These are phyloP conservation scores for Lobosporangium transversale DNA, from an alignment of 192 early-diverging fungal species.

Conservation along the genomic window DNA sequence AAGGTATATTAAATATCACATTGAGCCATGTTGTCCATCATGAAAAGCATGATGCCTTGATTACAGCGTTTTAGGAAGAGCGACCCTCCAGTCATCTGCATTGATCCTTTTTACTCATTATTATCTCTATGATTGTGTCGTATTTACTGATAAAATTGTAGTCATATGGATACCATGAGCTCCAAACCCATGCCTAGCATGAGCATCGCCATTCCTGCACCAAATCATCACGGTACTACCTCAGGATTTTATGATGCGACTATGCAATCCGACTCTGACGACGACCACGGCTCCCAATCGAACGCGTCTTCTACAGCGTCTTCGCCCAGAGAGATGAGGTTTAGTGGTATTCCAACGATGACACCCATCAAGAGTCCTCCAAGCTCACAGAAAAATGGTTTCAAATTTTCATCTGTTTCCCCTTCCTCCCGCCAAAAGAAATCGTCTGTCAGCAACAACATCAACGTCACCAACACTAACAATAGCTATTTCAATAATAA, in stretches of 20 bases:
- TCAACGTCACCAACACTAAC: slow-evolving; percentile 15
- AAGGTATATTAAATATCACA: slow-evolving; percentile 18
- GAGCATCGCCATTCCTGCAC: slow-evolving; percentile 43
- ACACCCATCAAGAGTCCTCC: slow-evolving; percentile 50
- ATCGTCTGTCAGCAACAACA: slow-evolving; percentile 14
- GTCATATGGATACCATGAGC: slow-evolving; percentile 48
- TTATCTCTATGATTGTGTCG: not conserved
- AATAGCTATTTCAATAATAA: slow-evolving; percentile 25
- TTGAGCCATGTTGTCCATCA: not conserved
- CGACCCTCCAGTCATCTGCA: no score
- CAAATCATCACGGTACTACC: slow-evolving; percentile 14
- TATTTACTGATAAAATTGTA: slow-evolving; percentile 6
- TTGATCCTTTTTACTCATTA: not conserved
- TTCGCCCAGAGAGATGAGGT: slow-evolving; percentile 45
- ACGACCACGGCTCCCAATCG: slow-evolving; percentile 36
- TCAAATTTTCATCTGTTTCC: slow-evolving; percentile 39
- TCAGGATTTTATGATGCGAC: slow-evolving; percentile 35
- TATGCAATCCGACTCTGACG: slow-evolving; percentile 51
- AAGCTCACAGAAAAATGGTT: slow-evolving; percentile 11
- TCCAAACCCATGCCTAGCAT: slow-evolving; percentile 45
- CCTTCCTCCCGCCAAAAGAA: slow-evolving; percentile 41
- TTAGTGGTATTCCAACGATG: slow-evolving; percentile 46
- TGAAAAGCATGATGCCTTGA: no score
- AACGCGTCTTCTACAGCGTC: slow-evolving; percentile 44
- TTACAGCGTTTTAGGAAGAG: no score